A percentile compares a stretch with the other conserved stretches of the same genome.
phyloP scores from a whole-genome alignment of 139 green algal genomes.

The Yamagishiella unicocca region DNA sequence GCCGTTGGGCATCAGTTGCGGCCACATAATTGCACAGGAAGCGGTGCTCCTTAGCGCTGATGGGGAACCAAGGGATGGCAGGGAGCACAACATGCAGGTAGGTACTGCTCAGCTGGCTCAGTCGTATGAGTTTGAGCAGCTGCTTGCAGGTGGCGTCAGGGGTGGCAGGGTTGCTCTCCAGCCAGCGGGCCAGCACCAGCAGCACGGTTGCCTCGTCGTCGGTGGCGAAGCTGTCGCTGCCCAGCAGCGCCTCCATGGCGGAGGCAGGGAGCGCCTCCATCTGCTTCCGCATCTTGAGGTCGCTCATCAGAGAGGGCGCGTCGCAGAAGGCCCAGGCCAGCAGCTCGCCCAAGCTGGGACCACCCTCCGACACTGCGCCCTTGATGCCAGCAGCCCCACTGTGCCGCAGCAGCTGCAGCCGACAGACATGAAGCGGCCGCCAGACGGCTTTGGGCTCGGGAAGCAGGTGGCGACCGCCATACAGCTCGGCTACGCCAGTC shows the following conservation, averaged over 20 bases:
- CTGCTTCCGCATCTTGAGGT: background rate
- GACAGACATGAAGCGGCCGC: background rate
- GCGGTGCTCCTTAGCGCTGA: too few relatives aligned
- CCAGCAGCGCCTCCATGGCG: slow-evolving; percentile 10
- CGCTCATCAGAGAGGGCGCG: background rate
- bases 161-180: too few relatives aligned
- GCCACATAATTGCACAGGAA: too few relatives aligned
- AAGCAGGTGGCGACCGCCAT: background rate
- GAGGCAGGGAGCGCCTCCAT: background rate
- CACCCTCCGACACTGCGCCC: too few relatives aligned
- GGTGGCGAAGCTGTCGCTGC: background rate
- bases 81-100: too few relatives aligned
- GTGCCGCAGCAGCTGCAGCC: background rate
- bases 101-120: too few relatives aligned
- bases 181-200: background rate
- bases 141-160: too few relatives aligned
- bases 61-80: too few relatives aligned
- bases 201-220: slow-evolving; percentile 12
- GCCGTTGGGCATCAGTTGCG: too few relatives aligned
- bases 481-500: background rate
- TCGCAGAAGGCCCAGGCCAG: slow-evolving; percentile 26
- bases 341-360: background rate
- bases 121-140: too few relatives aligned
- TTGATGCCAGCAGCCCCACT: background rate
- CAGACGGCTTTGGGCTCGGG: background rate